Evolutionary conservation across 768 basidiomycete genomes (phyloP).

Genomic region (Mycena galopus): DNA sequence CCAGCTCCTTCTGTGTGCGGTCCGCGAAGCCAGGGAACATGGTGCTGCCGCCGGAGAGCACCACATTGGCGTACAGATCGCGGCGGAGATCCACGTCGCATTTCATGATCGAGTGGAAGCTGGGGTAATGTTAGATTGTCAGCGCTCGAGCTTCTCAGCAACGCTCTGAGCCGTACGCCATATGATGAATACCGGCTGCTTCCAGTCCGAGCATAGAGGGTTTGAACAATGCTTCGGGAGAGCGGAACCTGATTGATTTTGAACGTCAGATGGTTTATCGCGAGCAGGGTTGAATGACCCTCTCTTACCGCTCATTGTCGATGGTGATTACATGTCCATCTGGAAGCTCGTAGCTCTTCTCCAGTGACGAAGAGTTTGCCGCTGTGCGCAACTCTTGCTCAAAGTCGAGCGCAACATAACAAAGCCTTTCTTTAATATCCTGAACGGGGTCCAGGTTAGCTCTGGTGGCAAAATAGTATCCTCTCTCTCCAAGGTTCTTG

Average conservation of each 20-base stretch:
- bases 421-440: constrained; percentile 80
- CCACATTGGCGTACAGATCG: constrained; percentile 34
- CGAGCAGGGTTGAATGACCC: too few relatives aligned
- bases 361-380: constrained; percentile 22
- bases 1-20: constrained; percentile 81
- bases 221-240: constrained; percentile 81
- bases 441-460: constrained; percentile 82
- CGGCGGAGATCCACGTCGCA: constrained; percentile 72
- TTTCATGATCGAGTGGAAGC: constrained; percentile 71
- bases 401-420: constrained; percentile 32
- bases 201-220: constrained; percentile 75
- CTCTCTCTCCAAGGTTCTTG: constrained; percentile 76
- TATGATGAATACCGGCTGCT: constrained; percentile 50
- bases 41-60: constrained; percentile 36
- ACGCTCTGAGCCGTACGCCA: constrained; percentile 40
- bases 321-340: constrained; percentile 77
- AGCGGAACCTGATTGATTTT: constrained; percentile 64
- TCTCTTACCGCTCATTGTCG: constrained; percentile 70
- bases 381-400: constrained; percentile 30
- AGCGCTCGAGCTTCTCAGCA: not conserved
- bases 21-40: constrained; percentile 47
- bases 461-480: constrained; percentile 80
- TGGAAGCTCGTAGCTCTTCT: constrained; percentile 57
- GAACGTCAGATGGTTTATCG: not conserved
- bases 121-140: constrained; percentile 29